These are phyloP conservation scores for Vigna hirtella DNA, from an alignment of 306 rosid species.

Conservation along the genomic window DNA sequence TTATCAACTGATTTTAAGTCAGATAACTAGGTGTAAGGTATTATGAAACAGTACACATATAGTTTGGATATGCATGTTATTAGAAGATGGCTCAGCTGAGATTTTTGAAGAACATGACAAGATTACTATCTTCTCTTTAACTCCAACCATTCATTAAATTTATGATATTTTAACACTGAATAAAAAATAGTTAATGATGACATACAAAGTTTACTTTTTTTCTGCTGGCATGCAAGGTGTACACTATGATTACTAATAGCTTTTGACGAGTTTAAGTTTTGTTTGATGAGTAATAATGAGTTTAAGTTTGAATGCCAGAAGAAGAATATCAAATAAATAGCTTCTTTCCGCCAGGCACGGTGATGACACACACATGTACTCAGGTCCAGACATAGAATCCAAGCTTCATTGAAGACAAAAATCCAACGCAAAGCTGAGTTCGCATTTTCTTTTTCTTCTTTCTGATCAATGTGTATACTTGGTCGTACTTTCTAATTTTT, in stretches of 20 bases:
- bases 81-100: not conserved
- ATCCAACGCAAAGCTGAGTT: not conserved
- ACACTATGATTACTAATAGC: too few species aligned
- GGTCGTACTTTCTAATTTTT: not conserved
- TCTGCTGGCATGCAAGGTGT: not conserved
- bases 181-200: too few species aligned
- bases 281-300: not conserved
- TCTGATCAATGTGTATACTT: not conserved
- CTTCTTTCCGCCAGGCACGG: not conserved
- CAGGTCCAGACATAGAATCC: conserved; percentile 17
- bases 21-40: not conserved
- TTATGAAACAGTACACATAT: not conserved
- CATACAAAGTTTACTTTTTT: too few species aligned
- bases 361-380: not conserved
- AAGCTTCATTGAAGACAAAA: conserved; percentile 16
- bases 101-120: not conserved
- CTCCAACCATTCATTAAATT: not conserved
- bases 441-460: not conserved
- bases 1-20: too few species aligned
- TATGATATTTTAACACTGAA: too few species aligned
- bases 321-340: not conserved
- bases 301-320: not conserved
- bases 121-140: not conserved
- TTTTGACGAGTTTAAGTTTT: not conserved
- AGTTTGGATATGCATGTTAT: not conserved